phyloP scores from a whole-genome alignment of 2,329 filamentous ascomycete species.

The Pseudogymnoascus sp. region DNA sequence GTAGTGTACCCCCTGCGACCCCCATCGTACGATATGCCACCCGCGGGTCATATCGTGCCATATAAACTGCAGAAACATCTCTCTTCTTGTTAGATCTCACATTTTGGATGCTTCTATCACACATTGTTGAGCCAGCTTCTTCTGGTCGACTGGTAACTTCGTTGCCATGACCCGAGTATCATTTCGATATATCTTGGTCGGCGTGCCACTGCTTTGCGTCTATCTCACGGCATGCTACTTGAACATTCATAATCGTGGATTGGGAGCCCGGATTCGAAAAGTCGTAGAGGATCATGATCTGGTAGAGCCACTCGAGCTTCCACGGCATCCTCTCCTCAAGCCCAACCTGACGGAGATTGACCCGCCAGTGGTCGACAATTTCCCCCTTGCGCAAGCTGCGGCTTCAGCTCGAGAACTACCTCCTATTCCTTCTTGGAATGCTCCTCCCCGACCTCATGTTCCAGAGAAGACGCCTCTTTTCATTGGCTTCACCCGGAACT shows the following conservation, averaged over 20 bases:
- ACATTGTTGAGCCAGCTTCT: background rate
- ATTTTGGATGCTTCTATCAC: background rate
- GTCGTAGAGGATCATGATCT: background rate
- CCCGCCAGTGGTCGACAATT: constrained; percentile 22
- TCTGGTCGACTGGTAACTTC: background rate
- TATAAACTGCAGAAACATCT: background rate
- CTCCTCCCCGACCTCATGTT: constrained; percentile 31
- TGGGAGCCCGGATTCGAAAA: background rate
- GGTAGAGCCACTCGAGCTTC: background rate
- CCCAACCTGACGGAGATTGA: background rate
- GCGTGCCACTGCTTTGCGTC: background rate
- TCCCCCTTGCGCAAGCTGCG: constrained; percentile 19
- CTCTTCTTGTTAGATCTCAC: background rate
- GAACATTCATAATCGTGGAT: background rate
- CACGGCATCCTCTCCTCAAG: constrained; percentile 18
- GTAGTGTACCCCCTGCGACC: background rate
- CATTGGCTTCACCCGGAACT: constrained; percentile 51
- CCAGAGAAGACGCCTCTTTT: constrained; percentile 42
- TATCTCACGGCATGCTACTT: constrained; percentile 3
- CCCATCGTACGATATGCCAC: background rate
- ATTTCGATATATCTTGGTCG: constrained; percentile 4
- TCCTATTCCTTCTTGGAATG: constrained; percentile 38
- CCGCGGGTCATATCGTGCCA: background rate
- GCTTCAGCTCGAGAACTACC: constrained; percentile 26
- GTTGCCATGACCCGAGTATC: constrained; percentile 5